Conservation (phyloP, 2,329 filamentous ascomycete genomes). For the Malbranchea zuffiana region DNA sequence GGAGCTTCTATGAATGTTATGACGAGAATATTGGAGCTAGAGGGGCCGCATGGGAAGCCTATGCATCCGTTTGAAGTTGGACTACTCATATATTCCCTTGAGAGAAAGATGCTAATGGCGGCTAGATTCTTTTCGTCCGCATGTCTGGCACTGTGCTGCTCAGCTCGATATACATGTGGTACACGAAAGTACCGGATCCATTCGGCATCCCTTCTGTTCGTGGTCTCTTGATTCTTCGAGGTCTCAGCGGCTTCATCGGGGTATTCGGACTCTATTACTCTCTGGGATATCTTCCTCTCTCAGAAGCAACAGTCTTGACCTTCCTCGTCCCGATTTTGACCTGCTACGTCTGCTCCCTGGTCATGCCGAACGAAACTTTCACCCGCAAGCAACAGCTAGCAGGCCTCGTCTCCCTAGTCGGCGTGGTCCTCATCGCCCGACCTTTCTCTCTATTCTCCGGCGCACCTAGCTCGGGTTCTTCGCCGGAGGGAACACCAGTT, state of each 20-base stretch:
- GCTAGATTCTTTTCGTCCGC: slow-evolving; percentile 61
- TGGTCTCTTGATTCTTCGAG: slow-evolving; percentile 56
- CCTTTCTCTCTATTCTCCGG: slow-evolving; percentile 49
- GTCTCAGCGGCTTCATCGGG: slow-evolving; percentile 62
- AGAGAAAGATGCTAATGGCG: slow-evolving; percentile 4
- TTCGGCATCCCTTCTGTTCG: slow-evolving; percentile 58
- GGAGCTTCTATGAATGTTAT: slow-evolving; percentile 76
- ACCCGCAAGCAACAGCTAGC: slow-evolving; percentile 66
- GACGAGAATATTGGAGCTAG: slow-evolving; percentile 60
- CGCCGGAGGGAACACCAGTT: slow-evolving; percentile 6
- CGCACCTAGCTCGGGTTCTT: slow-evolving; percentile 13
- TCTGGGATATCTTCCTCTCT: slow-evolving; percentile 67
- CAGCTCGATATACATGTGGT: slow-evolving; percentile 64
- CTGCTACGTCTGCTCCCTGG: slow-evolving; percentile 66
- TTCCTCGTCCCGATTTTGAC: slow-evolving; percentile 72
- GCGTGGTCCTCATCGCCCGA: slow-evolving; percentile 72
- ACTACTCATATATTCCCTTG: background rate
- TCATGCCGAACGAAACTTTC: slow-evolving; percentile 63
- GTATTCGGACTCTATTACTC: slow-evolving; percentile 70
- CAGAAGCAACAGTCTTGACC: slow-evolving; percentile 80
- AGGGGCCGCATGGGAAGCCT: slow-evolving; percentile 53
- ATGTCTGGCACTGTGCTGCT: slow-evolving; percentile 63
- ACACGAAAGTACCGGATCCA: slow-evolving; percentile 53
- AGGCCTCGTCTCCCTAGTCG: slow-evolving; percentile 60
- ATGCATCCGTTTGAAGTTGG: slow-evolving; percentile 67